phyloP scores from a whole-genome alignment of 306 rosid genomes.

The Rosa rugosa region DNA sequence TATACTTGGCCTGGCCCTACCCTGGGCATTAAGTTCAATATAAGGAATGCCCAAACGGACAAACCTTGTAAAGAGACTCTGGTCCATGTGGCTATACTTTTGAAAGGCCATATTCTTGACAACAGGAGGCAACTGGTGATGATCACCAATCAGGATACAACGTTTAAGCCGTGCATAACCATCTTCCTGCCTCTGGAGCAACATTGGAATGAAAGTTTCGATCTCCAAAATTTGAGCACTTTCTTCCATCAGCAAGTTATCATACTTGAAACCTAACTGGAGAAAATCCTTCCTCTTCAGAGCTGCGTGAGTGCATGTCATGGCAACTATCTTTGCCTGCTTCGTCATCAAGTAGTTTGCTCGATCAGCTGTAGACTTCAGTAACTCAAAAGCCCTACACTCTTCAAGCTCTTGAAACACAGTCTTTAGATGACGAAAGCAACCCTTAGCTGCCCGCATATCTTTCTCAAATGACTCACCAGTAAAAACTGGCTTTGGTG shows the following conservation, averaged over 20 bases:
- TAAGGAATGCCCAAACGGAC: slow-evolving; percentile 97
- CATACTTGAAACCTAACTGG: slow-evolving; percentile 96
- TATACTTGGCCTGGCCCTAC: slow-evolving; percentile 95
- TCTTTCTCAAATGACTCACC: slow-evolving; percentile 90
- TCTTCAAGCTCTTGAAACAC: slow-evolving; percentile 99
- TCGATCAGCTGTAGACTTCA: slow-evolving; percentile 96
- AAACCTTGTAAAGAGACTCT: slow-evolving; percentile 91
- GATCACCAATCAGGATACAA: slow-evolving; percentile 96
- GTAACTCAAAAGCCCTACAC: slow-evolving; percentile 92
- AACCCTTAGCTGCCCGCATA: slow-evolving; percentile 85
- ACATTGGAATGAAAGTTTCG: slow-evolving; percentile 97
- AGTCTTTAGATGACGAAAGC: slow-evolving; percentile 86
- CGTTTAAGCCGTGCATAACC: slow-evolving; percentile 98
- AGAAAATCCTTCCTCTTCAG: slow-evolving; percentile 96
- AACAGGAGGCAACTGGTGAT: slow-evolving; percentile 98
- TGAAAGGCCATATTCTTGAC: slow-evolving; percentile 99
- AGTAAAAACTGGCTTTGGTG: slow-evolving; percentile 65
- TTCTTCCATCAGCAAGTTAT: slow-evolving; percentile 98
- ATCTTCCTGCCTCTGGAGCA: slow-evolving; percentile 98
- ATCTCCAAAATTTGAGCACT: slow-evolving; percentile 98
- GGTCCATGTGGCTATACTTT: slow-evolving; percentile 99
- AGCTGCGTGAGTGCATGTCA: slow-evolving; percentile 99
- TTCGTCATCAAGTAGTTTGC: slow-evolving; percentile 97
- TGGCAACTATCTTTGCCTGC: slow-evolving; percentile 99
- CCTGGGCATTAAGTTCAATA: slow-evolving; percentile 98